These are phyloP conservation scores for Spathaspora passalidarum DNA, from an alignment of 805 yeast species.

Conservation along the genomic window DNA sequence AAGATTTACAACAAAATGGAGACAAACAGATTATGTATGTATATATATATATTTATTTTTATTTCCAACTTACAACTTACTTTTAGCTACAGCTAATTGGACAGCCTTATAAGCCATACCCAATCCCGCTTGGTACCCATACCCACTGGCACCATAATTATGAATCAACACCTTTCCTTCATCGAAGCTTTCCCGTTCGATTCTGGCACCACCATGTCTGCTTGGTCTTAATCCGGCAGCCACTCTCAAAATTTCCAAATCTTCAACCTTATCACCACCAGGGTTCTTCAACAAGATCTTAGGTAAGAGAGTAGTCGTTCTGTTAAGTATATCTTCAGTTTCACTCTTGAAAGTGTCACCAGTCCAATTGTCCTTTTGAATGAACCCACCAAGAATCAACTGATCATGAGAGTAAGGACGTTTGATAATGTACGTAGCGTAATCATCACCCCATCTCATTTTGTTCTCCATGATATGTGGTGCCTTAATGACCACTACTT, in stretches of 20 bases:
- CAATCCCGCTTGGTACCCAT: conserved; percentile 64
- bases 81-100: conserved; percentile 14
- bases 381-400: conserved; percentile 71
- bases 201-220: conserved; percentile 71
- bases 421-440: conserved; percentile 66
- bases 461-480: conserved; percentile 63
- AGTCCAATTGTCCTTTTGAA: conserved; percentile 62
- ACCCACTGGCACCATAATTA: conserved; percentile 69
- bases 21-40: not conserved
- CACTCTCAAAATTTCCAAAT: conserved; percentile 55
- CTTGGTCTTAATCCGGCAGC: conserved; percentile 78
- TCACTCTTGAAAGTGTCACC: conserved; percentile 56
- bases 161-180: conserved; percentile 44
- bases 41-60: not conserved
- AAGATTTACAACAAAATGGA: not conserved
- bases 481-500: conserved; percentile 68
- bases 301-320: conserved; percentile 55
- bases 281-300: conserved; percentile 40
- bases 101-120: conserved; percentile 58
- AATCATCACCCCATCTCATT: conserved; percentile 58
- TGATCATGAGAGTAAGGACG: conserved; percentile 66
- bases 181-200: conserved; percentile 49
- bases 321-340: conserved; percentile 56
- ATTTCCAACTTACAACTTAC: conserved; percentile 4
- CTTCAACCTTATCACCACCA: conserved; percentile 27